Percentiles rank a stretch among this genome's conserved stretches.
These are phyloP conservation scores for Sutorius australiensis DNA, from an alignment of 768 basidiomycete species.

Conservation along the genomic window DNA sequence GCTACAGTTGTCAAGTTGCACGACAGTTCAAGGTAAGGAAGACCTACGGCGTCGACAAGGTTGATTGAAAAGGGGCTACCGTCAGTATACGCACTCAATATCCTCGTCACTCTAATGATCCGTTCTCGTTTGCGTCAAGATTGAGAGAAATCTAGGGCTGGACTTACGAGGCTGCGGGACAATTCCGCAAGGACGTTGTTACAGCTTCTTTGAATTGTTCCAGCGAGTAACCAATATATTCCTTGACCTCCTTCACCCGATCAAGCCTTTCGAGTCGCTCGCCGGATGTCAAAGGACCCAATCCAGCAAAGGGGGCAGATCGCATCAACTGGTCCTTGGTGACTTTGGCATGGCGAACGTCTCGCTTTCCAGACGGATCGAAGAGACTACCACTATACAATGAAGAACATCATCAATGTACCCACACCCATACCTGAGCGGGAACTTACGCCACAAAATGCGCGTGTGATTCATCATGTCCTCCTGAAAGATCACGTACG, in stretches of 20 bases:
- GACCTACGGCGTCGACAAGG: slow-evolving; percentile 51
- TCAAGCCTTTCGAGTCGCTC: slow-evolving; percentile 28
- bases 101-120: slow-evolving; percentile 34
- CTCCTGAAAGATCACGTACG: slow-evolving; percentile 35
- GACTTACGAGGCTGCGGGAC: slow-evolving; percentile 25
- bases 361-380: slow-evolving; percentile 23
- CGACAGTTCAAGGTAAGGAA: neutral
- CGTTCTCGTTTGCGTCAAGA: neutral
- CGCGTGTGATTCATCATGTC: slow-evolving; percentile 15
- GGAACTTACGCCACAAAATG: slow-evolving; percentile 37
- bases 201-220: slow-evolving; percentile 21
- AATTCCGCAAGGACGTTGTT: slow-evolving; percentile 13
- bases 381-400: slow-evolving; percentile 34
- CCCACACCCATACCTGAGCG: neutral
- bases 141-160: neutral
- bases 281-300: neutral
- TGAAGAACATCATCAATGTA: neutral
- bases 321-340: slow-evolving; percentile 28
- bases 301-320: slow-evolving; percentile 19
- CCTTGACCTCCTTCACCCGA: slow-evolving; percentile 22
- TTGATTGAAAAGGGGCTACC: slow-evolving; percentile 54
- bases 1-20: neutral
- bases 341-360: slow-evolving; percentile 25
- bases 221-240: slow-evolving; percentile 26
- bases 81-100: slow-evolving; percentile 50